Evolutionary conservation across 176 grass and related monocot species (phyloP).

Genomic region (Dendrocalamus sinicus): DNA sequence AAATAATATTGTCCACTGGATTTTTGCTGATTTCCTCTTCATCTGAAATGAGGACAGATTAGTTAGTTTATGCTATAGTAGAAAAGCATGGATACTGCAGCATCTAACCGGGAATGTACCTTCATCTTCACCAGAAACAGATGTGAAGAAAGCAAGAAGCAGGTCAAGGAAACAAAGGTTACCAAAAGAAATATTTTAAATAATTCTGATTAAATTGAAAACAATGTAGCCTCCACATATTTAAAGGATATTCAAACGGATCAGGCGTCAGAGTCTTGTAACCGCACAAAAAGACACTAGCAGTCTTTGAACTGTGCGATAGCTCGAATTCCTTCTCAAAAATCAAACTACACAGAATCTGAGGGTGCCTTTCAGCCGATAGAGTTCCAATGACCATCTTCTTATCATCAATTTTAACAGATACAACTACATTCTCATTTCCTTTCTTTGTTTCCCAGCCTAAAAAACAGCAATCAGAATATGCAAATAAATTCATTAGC

Average conservation of each 20-base stretch:
- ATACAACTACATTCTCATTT: slow-evolving; percentile 52
- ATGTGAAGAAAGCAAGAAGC: not conserved
- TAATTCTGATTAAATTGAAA: not conserved
- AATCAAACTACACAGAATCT: slow-evolving; percentile 66
- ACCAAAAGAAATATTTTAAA: not conserved
- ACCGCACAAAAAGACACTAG: slow-evolving; percentile 65
- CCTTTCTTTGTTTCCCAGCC: slow-evolving; percentile 65
- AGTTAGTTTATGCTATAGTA: not conserved
- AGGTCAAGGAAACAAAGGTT: slow-evolving; percentile 37
- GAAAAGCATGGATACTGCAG: not conserved
- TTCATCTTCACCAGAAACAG: slow-evolving; percentile 37
- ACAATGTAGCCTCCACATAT: not conserved
- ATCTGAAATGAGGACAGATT: slow-evolving; percentile 30
- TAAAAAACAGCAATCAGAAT: slow-evolving; percentile 28
- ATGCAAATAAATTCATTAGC: slow-evolving; percentile 1
- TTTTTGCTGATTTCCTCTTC: slow-evolving; percentile 22
- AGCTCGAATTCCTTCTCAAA: slow-evolving; percentile 77
- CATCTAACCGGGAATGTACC: not conserved
- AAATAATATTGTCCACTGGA: not conserved
- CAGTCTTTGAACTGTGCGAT: slow-evolving; percentile 75
- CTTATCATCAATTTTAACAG: slow-evolving; percentile 57
- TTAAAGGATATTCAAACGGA: slow-evolving; percentile 54
- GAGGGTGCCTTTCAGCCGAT: slow-evolving; percentile 58
- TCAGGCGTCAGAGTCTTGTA: slow-evolving; percentile 49
- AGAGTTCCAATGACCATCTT: slow-evolving; percentile 82